phyloP scores from a whole-genome alignment of 2,329 filamentous ascomycete genomes.

The Talaromyces amestolkiae region DNA sequence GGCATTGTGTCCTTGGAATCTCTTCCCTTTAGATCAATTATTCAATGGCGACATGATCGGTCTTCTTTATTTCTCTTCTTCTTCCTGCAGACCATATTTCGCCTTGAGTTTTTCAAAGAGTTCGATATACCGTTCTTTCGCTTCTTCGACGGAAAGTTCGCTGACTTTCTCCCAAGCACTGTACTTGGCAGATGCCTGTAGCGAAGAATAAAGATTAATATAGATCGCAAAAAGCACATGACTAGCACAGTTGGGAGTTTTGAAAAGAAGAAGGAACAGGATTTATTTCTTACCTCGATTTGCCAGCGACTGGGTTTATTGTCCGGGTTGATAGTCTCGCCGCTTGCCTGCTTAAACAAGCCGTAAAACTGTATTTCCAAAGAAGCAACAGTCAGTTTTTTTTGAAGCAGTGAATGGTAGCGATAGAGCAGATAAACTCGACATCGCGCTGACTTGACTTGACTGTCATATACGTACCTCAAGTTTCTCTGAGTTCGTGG shows the following conservation, averaged over 20 bases:
- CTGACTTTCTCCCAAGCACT: constrained; percentile 70
- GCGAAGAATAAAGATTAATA: no score
- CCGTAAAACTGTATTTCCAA: constrained; percentile 34
- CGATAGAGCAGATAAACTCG: no score
- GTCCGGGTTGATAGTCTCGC: no score
- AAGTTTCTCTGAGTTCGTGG: background rate
- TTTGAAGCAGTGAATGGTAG: no score
- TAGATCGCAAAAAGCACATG: no score
- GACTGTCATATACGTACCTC: background rate
- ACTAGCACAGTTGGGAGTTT: background rate
- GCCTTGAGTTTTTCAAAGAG: constrained; percentile 70
- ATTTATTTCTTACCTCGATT: constrained; percentile 35
- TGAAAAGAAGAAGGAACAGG: no score
- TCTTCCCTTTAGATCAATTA: background rate
- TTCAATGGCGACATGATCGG: background rate
- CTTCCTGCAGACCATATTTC: constrained; percentile 53
- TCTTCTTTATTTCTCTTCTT: background rate
- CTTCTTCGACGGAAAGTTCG: constrained; percentile 57
- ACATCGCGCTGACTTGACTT: no score
- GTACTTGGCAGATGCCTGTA: constrained; percentile 57
- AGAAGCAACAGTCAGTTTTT: background rate
- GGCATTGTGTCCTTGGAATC: background rate
- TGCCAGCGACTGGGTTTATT: no score
- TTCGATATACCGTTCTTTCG: constrained; percentile 73
- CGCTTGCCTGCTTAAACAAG: constrained; percentile 37